Evolutionary conservation across 2,329 filamentous ascomycete genomes (phyloP).

Genomic region (Paradendryphiella salina): DNA sequence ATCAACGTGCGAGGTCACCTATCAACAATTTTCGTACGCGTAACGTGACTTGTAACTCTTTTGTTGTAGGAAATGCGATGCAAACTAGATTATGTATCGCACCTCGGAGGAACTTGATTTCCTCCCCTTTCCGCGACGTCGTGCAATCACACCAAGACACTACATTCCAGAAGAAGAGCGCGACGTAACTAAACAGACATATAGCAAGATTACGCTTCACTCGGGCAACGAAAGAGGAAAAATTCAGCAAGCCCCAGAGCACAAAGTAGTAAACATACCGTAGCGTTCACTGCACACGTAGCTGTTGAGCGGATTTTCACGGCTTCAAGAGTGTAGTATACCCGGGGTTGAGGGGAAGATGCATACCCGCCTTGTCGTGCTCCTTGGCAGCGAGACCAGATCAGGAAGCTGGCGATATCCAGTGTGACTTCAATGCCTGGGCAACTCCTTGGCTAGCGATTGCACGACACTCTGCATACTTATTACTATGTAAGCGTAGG

Average conservation of each 20-base stretch:
- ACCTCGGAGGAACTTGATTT: too few species aligned
- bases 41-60: too few species aligned
- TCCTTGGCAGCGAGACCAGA: constrained; percentile 20
- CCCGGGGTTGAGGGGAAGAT: constrained; percentile 15
- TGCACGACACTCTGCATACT: constrained; percentile 8
- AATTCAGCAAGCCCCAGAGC: too few species aligned
- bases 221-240: too few species aligned
- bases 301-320: not conserved
- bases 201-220: too few species aligned
- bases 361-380: constrained; percentile 19
- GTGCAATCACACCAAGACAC: too few species aligned
- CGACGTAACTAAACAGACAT: too few species aligned
- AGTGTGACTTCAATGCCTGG: constrained; percentile 7
- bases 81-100: too few species aligned
- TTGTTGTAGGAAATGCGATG: too few species aligned
- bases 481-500: not conserved
- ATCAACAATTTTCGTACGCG: too few species aligned
- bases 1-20: too few species aligned
- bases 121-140: too few species aligned
- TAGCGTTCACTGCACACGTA: not conserved
- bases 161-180: not conserved
- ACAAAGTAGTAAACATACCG: not conserved
- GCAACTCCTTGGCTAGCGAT: constrained; percentile 12
- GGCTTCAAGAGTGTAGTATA: not conserved
- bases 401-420: constrained; percentile 24